Evolutionary conservation across 148 eudicot species (phyloP).

Genomic region (Persicaria tinctoria): DNA sequence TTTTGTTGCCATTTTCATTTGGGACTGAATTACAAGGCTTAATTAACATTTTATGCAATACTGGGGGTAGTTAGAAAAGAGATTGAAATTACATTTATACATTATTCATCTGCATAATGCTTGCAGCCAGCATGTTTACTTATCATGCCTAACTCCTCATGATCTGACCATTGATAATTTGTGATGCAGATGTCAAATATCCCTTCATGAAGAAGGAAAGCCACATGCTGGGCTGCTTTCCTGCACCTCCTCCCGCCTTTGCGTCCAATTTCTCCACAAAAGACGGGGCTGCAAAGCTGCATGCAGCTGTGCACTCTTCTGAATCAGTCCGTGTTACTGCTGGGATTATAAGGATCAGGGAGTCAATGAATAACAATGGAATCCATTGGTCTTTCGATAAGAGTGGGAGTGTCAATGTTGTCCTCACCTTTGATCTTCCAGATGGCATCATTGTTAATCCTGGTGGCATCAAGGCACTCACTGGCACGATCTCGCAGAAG

Average conservation of each 20-base stretch:
- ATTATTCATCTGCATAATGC: not conserved
- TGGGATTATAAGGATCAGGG: conserved; percentile 29
- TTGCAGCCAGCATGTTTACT: not conserved
- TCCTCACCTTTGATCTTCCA: conserved; percentile 56
- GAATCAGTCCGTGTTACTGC: conserved; percentile 61
- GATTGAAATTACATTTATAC: not conserved
- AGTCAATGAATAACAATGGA: conserved; percentile 19
- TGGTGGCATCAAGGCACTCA: conserved; percentile 22
- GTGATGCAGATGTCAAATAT: conserved; percentile 45
- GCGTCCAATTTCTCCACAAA: conserved; percentile 81
- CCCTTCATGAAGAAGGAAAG: conserved; percentile 50
- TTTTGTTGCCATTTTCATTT: not conserved
- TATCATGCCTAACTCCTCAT: not conserved
- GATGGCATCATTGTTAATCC: conserved; percentile 16
- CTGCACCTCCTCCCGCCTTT: conserved; percentile 76
- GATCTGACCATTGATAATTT: not conserved
- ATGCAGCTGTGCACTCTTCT: conserved; percentile 44
- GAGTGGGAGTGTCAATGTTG: conserved; percentile 37
- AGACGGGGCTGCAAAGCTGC: conserved; percentile 37
- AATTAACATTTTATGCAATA: too few relatives aligned
- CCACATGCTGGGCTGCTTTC: conserved; percentile 47
- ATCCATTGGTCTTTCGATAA: conserved; percentile 43
- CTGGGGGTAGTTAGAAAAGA: too few relatives aligned
- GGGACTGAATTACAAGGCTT: not conserved
- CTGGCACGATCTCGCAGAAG: conserved; percentile 36